Evolutionary conservation across 331 rosid species (phyloP), one percentile per base, ranked within the genome.

Genomic region (Quercus tomentella): DNA sequence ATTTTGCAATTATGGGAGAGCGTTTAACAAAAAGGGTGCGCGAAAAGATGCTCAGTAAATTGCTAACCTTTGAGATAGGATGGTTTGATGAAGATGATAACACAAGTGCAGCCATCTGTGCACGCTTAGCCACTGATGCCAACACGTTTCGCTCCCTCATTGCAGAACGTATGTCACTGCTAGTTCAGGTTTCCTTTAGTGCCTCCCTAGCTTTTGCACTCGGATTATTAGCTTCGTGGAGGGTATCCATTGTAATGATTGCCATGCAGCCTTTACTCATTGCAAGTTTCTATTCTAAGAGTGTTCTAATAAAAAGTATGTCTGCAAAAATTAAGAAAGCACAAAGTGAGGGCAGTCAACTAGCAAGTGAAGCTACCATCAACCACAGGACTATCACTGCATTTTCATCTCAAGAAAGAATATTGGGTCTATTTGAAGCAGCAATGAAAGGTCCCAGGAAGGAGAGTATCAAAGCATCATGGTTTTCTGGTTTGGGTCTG

Each of bases 1-100:
- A 87, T 73, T 93, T 93, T 62, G 76, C 94, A 35, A 78, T 89
- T 61, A 93, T 93, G 97, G 97, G 93, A 83, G 97, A 93, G 82
- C 28, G 65, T 0, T 86, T 91, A 82, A 75, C 90, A 11, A 88
- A 91, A 83, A 88, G 97, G 81, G 90, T 91, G 71, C 72, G 93
- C 0, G 87, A 87, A 73, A 75, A 75, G 77, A 66, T 93, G 79
- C 85, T 93, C 20, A 85, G 76, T 23, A 83, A 86, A 69, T 83
- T 89, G 69, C 56, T 91, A 30, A 89, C 92, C 55, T 93, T 93
- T 80, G 97, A 91, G 84, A 84, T 93, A 57, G 91, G 91, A 76
- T 92, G 97, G 94, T 90, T 90, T 84, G 97, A 92, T 25, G 80
- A 85, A 73, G 89, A 91, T 22, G 92, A 89, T 16, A 91, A 91